phyloP scores from a whole-genome alignment of 345 rosid genomes.

The Bruguiera parviflora region DNA sequence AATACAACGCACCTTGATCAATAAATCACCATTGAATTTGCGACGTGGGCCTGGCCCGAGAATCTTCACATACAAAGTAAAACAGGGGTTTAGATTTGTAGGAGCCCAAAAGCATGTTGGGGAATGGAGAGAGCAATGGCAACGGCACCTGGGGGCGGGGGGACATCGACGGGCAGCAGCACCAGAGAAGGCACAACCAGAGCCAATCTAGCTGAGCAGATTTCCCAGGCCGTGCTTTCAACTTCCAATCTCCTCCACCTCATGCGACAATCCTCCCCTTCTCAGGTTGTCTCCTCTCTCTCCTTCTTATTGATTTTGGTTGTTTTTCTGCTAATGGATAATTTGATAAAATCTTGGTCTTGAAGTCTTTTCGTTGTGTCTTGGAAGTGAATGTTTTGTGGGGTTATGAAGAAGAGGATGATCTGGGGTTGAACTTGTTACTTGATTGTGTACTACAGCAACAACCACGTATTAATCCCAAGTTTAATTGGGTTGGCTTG shows the following conservation, averaged over 20 bases:
- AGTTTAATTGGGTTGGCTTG: neutral
- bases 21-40: too few species aligned
- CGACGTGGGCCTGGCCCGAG: too few species aligned
- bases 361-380: neutral
- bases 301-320: neutral
- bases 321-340: neutral
- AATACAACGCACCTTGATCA: too few species aligned
- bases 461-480: too few species aligned
- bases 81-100: too few species aligned
- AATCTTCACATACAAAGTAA: too few species aligned
- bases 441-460: neutral
- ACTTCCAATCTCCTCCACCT: constrained; percentile 80
- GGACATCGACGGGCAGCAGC: neutral
- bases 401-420: neutral
- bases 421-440: neutral
- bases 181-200: constrained; percentile 59
- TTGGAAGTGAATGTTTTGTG: neutral
- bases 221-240: constrained; percentile 71
- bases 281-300: constrained; percentile 39
- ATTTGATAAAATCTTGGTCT: neutral
- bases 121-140: constrained; percentile 5
- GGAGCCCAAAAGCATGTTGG: too few species aligned
- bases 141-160: neutral
- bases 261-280: constrained; percentile 78
- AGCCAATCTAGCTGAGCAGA: constrained; percentile 70